Conservation (phyloP, 2,329 filamentous ascomycete species). For the Fusarium abutilonis region DNA sequence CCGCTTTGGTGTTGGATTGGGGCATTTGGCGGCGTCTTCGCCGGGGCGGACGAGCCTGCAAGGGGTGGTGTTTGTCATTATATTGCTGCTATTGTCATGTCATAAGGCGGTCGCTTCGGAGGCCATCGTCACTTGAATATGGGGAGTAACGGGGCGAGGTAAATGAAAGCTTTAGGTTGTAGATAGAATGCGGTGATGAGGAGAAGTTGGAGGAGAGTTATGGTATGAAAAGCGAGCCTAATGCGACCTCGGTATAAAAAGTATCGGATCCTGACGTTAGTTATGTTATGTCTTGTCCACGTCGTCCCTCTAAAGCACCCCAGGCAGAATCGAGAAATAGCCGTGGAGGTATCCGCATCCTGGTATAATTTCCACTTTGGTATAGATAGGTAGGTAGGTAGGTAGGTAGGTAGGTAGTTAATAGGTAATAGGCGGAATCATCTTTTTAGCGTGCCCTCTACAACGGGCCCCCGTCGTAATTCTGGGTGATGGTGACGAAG, state of each 20-base stretch:
- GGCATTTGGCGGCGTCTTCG: slow-evolving; percentile 12
- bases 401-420: no score
- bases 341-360: no score
- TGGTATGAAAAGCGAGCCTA: background rate
- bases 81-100: slow-evolving; percentile 38
- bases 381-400: no score
- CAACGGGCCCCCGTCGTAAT: slow-evolving; percentile 18
- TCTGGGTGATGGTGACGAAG: slow-evolving; percentile 22
- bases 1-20: slow-evolving; percentile 14
- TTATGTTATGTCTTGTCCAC: background rate
- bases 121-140: slow-evolving; percentile 21
- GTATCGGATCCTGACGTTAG: no score
- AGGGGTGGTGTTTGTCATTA: slow-evolving; percentile 28
- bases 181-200: background rate
- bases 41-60: slow-evolving; percentile 15
- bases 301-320: background rate
- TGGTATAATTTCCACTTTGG: no score
- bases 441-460: slow-evolving; percentile 30
- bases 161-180: slow-evolving; percentile 1
- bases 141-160: background rate
- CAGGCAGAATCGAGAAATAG: slow-evolving; percentile 15
- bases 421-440: slow-evolving; percentile 9
- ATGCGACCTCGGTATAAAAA: no score
- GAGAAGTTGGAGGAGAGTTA: background rate
- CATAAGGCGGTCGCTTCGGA: slow-evolving; percentile 31